Conservation (phyloP, 208 protist species). For the Giardia duodenalis region DNA sequence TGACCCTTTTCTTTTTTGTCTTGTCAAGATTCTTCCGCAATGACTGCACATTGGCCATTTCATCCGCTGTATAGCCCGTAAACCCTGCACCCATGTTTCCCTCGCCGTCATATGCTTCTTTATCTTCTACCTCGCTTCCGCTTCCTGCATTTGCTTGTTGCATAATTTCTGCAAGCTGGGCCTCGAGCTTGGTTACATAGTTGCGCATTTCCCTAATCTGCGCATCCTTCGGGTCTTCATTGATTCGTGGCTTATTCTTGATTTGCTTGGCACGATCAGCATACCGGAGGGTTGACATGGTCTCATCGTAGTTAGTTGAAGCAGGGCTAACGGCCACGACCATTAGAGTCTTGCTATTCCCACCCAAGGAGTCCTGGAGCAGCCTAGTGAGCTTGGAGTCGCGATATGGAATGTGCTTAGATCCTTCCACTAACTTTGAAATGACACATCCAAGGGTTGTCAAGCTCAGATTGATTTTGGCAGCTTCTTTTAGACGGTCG, state of each 20-base stretch:
- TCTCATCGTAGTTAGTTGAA: constrained; percentile 51
- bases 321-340: constrained; percentile 47
- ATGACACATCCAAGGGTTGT: constrained; percentile 26
- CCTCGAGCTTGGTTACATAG: neutral
- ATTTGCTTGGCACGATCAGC: constrained; percentile 37
- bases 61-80: neutral
- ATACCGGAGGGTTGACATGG: constrained; percentile 35
- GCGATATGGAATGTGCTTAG: constrained; percentile 48
- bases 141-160: constrained; percentile 45
- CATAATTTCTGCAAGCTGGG: constrained; percentile 46
- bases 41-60: neutral
- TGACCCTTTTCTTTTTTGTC: neutral
- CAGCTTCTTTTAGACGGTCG: constrained; percentile 29
- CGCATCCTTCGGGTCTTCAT: constrained; percentile 41
- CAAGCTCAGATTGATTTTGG: constrained; percentile 33
- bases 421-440: constrained; percentile 26
- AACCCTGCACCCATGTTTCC: neutral
- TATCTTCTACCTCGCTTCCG: neutral
- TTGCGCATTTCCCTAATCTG: constrained; percentile 30
- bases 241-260: constrained; percentile 43
- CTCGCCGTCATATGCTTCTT: neutral
- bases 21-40: neutral
- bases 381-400: constrained; percentile 74
- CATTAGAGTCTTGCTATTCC: constrained; percentile 50
- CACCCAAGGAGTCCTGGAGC: constrained; percentile 56